Evolutionary conservation across 2,329 filamentous ascomycete genomes (phyloP).

Genomic region (Neospermospora avenae): DNA sequence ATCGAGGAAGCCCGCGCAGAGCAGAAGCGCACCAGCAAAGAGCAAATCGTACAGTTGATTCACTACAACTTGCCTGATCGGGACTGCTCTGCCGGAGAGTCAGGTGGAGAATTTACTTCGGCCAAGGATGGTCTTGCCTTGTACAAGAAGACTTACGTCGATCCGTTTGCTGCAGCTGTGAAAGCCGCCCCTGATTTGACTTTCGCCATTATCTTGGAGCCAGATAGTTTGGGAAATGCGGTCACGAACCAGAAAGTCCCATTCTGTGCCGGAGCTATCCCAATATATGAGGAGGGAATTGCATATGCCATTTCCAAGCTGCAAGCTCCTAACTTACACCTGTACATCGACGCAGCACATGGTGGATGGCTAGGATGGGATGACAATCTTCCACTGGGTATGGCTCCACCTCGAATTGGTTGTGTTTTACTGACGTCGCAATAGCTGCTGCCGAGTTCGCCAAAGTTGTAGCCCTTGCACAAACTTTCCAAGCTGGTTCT

Average conservation of each 20-base stretch:
- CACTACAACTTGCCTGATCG: constrained; percentile 45
- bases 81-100: constrained; percentile 45
- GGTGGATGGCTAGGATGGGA: constrained; percentile 45
- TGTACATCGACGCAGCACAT: constrained; percentile 44
- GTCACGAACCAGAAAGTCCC: constrained; percentile 40
- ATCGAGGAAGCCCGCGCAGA: constrained; percentile 38
- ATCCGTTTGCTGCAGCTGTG: constrained; percentile 39
- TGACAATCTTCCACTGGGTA: constrained; percentile 39
- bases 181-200: constrained; percentile 38
- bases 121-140: constrained; percentile 38
- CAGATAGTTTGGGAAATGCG: constrained; percentile 43
- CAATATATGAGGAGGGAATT: constrained; percentile 42
- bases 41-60: constrained; percentile 41
- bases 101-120: constrained; percentile 40
- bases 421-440: not conserved
- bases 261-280: constrained; percentile 39
- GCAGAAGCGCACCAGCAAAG: constrained; percentile 35
- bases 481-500: constrained; percentile 15
- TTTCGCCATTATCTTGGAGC: constrained; percentile 45
- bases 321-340: constrained; percentile 38
- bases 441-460: constrained; percentile 41
- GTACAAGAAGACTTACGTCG: constrained; percentile 42
- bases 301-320: constrained; percentile 41
- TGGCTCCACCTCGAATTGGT: not conserved
- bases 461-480: constrained; percentile 39